A percentile compares a stretch with the other conserved stretches of the same genome.
Evolutionary conservation across 2,329 filamentous ascomycete genomes (phyloP).

Genomic region (Ophiostoma triangulosporum): DNA sequence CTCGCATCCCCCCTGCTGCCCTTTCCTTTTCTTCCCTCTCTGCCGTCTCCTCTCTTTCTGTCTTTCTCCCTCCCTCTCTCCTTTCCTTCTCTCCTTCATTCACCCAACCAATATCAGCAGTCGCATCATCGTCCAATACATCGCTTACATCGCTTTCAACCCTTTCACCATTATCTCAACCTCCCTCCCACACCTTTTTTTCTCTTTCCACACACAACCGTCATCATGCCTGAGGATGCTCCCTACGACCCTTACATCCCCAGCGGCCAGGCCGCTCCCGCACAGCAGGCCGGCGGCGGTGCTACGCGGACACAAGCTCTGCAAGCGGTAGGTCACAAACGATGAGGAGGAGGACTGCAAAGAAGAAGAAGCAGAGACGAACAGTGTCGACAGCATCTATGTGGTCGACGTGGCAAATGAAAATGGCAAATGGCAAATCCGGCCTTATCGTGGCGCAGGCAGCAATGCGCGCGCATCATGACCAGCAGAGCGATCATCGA

Average conservation of each 20-base stretch:
- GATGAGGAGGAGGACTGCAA: background rate
- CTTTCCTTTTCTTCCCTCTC: background rate
- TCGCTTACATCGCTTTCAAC: background rate
- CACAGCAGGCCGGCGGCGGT: slow-evolving; percentile 29
- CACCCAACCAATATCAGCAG: background rate
- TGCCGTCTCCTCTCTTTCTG: slow-evolving; percentile 1
- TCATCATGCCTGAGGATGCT: slow-evolving; percentile 40
- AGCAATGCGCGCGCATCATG: background rate
- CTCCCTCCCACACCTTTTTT: background rate
- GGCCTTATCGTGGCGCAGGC: background rate
- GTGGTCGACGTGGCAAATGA: background rate
- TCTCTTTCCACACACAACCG: slow-evolving; percentile 5
- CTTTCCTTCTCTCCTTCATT: background rate
- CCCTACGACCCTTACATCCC: slow-evolving; percentile 89
- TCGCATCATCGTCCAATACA: background rate
- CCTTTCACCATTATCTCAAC: background rate
- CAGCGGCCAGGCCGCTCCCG: slow-evolving; percentile 40
- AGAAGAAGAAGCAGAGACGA: background rate
- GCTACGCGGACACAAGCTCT: slow-evolving; percentile 49
- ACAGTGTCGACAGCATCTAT: too few species aligned
- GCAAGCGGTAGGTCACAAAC: slow-evolving; percentile 60
- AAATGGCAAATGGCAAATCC: too few species aligned
- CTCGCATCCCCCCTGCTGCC: background rate
- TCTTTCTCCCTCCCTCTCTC: background rate
- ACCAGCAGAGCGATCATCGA: background rate